phyloP scores from a whole-genome alignment of 1,139 yeast genomes.

The Ogataea hybrid region DNA sequence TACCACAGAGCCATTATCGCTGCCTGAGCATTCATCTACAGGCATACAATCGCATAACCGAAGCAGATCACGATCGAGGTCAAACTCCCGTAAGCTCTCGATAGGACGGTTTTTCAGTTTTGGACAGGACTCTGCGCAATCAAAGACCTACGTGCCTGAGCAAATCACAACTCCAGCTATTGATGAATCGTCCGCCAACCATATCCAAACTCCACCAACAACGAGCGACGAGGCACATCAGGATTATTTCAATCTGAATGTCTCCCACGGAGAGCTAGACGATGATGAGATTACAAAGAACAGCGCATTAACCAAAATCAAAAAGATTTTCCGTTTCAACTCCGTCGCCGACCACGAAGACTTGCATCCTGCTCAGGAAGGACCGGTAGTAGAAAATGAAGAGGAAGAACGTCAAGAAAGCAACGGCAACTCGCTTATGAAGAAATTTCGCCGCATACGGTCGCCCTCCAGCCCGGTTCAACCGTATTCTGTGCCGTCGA shows the following conservation, averaged over 20 bases:
- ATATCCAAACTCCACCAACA: slow-evolving; percentile 23
- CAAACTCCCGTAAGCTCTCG: slow-evolving; percentile 32
- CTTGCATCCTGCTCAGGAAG: slow-evolving; percentile 3
- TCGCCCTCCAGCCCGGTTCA: slow-evolving; percentile 31
- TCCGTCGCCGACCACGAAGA: slow-evolving; percentile 17
- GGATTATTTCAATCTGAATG: slow-evolving; percentile 14
- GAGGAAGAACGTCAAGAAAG: slow-evolving; percentile 16
- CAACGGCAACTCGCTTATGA: slow-evolving; percentile 26
- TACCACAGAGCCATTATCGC: background rate
- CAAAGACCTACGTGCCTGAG: slow-evolving; percentile 7
- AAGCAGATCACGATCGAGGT: slow-evolving; percentile 28
- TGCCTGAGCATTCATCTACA: slow-evolving; percentile 8
- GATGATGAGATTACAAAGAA: slow-evolving; percentile 18
- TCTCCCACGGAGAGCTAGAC: slow-evolving; percentile 4
- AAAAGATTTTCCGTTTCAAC: slow-evolving; percentile 30
- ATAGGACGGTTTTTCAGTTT: slow-evolving; percentile 31
- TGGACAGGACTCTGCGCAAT: slow-evolving; percentile 20
- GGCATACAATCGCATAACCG: slow-evolving; percentile 14
- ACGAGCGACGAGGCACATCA: slow-evolving; percentile 10
- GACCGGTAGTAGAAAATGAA: slow-evolving; percentile 1
- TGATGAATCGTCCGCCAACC: slow-evolving; percentile 14
- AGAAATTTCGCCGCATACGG: slow-evolving; percentile 31
- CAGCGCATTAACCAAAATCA: slow-evolving; percentile 27
- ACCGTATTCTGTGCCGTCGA: slow-evolving; percentile 9
- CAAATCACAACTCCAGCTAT: slow-evolving; percentile 16